A percentile compares a stretch with the other conserved stretches of the same genome.
These are phyloP conservation scores for Cutaneotrichosporon sp. DNA, from an alignment of 1,284 basidiomycete species.

Conservation along the genomic window DNA sequence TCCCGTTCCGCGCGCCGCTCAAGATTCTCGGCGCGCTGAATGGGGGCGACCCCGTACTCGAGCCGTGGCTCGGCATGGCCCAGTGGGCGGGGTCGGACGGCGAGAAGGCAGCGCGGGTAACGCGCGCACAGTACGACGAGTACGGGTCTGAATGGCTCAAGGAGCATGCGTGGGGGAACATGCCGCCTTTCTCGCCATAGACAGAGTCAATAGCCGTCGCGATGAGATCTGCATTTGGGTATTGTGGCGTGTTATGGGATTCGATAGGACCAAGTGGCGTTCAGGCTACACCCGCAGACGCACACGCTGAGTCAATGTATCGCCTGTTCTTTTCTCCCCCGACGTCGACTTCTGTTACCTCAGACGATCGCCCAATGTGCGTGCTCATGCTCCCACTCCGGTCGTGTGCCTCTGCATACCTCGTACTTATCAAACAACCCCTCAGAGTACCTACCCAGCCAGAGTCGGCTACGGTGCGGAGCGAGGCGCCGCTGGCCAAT, in stretches of 20 bases:
- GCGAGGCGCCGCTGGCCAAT: too few species aligned
- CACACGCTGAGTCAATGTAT: too few species aligned
- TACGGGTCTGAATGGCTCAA: constrained; percentile 70
- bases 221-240: neutral
- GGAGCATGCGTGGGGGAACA: constrained; percentile 52
- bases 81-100: constrained; percentile 64
- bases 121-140: constrained; percentile 82
- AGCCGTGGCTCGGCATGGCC: constrained; percentile 92
- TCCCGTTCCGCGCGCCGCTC: constrained; percentile 71
- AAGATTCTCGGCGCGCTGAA: constrained; percentile 54
- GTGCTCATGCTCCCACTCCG: too few species aligned
- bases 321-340: too few species aligned
- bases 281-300: too few species aligned
- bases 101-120: constrained; percentile 58
- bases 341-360: too few species aligned
- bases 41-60: constrained; percentile 59
- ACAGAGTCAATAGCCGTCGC: too few species aligned
- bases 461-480: too few species aligned
- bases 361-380: too few species aligned
- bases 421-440: too few species aligned
- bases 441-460: too few species aligned
- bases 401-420: too few species aligned
- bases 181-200: constrained; percentile 20
- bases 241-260: neutral
- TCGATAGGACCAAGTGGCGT: neutral